Evolutionary conservation across 345 rosid genomes (phyloP).

Genomic region (Euphorbia peplus): DNA sequence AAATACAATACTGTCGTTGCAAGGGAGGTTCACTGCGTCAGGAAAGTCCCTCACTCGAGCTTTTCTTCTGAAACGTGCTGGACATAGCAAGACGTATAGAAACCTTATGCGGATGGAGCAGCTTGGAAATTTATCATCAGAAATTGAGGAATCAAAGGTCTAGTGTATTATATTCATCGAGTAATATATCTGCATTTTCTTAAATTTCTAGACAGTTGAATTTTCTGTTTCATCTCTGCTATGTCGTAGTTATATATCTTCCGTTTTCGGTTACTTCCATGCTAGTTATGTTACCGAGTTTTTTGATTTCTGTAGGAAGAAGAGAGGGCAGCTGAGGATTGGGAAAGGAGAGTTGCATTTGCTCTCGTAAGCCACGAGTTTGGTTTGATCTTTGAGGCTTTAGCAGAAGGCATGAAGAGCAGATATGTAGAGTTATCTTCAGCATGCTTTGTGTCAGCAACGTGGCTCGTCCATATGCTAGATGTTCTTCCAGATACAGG

Average conservation of each 20-base stretch:
- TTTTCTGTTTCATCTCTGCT: too few relatives aligned
- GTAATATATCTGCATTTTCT: background rate
- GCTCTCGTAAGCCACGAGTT: constrained; percentile 61
- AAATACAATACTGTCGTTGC: constrained; percentile 45
- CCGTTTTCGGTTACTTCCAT: background rate
- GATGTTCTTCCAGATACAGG: constrained; percentile 58
- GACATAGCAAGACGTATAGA: constrained; percentile 44
- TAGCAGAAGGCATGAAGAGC: constrained; percentile 63
- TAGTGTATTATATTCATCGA: constrained; percentile 18
- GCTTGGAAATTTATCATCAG: constrained; percentile 28
- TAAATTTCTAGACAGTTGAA: background rate
- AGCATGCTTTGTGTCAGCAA: constrained; percentile 51
- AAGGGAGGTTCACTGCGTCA: constrained; percentile 57
- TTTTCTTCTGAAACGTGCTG: constrained; percentile 55
- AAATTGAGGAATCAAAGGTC: constrained; percentile 47
- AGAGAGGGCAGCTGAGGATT: constrained; percentile 56
- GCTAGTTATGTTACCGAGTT: background rate
- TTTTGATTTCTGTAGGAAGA: constrained; percentile 40
- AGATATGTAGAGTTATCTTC: constrained; percentile 37
- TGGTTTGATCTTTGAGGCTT: constrained; percentile 62
- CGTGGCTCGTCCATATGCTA: constrained; percentile 63
- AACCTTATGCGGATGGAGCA: constrained; percentile 43
- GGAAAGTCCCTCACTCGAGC: constrained; percentile 54
- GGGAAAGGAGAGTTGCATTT: constrained; percentile 62
- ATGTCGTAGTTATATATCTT: background rate